Conservation (phyloP, 2,329 filamentous ascomycete genomes). For the Verticillium longisporum region DNA sequence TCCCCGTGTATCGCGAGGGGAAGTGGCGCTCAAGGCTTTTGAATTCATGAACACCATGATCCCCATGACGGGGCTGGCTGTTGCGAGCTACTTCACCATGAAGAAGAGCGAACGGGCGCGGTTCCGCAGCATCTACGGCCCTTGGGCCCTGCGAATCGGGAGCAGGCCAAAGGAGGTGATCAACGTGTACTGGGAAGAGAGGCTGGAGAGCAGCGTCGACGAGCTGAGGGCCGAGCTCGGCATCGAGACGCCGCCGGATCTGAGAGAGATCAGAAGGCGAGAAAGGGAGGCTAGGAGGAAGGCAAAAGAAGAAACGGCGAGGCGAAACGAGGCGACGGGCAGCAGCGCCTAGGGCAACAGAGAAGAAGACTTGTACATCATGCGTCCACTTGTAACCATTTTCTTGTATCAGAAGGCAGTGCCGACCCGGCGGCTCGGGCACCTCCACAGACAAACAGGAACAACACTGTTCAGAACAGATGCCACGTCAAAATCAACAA, state of each 20-base stretch:
- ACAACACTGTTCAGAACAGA: background rate
- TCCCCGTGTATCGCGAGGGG: slow-evolving; percentile 89
- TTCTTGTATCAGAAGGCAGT: background rate
- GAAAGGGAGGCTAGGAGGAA: slow-evolving; percentile 63
- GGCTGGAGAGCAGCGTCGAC: slow-evolving; percentile 75
- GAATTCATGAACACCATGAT: slow-evolving; percentile 93
- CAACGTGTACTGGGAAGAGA: slow-evolving; percentile 97
- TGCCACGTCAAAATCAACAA: background rate
- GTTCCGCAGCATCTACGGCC: slow-evolving; percentile 71
- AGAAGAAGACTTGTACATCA: background rate
- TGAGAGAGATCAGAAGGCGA: slow-evolving; percentile 68
- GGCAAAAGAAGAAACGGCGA: slow-evolving; percentile 40
- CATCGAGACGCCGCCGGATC: slow-evolving; percentile 82
- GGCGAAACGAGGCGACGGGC: background rate
- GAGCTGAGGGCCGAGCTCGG: slow-evolving; percentile 68
- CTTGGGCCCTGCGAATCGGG: slow-evolving; percentile 87
- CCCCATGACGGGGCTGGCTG: slow-evolving; percentile 87
- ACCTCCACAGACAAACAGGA: background rate
- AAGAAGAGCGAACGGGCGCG: slow-evolving; percentile 72
- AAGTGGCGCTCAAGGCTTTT: slow-evolving; percentile 95
- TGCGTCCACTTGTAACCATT: background rate
- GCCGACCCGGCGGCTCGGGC: background rate
- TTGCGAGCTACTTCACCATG: slow-evolving; percentile 79
- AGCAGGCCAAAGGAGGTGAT: slow-evolving; percentile 72
- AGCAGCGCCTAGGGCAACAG: background rate